Percentiles rank a stretch among this genome's conserved stretches.
Conservation (phyloP, 2,329 filamentous ascomycete genomes). For the Magnaporthiopsis rhizophila region DNA sequence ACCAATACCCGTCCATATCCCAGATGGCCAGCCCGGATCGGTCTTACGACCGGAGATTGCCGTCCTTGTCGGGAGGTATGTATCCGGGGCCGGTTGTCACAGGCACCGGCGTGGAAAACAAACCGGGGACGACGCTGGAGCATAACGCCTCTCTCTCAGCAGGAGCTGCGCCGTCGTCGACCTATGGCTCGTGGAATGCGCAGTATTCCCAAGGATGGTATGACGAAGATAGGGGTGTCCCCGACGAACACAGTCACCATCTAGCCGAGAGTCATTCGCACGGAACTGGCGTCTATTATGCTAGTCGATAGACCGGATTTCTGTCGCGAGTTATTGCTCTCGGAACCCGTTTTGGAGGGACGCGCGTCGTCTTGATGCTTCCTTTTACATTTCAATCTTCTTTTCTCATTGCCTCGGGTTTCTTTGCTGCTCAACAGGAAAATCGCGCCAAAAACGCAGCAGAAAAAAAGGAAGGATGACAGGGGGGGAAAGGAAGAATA, state of each 20-base stretch:
- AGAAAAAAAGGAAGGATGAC: not conserved
- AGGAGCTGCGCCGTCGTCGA: constrained; percentile 27
- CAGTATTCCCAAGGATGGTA: constrained; percentile 35
- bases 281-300: constrained; percentile 24
- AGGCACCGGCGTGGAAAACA: constrained; percentile 27
- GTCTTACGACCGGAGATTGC: constrained; percentile 36
- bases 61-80: constrained; percentile 30
- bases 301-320: constrained; percentile 16
- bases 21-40: constrained; percentile 23
- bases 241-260: constrained; percentile 16
- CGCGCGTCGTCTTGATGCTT: not conserved
- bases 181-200: constrained; percentile 37
- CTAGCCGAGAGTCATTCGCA: constrained; percentile 18
- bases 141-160: constrained; percentile 29
- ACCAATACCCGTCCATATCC: constrained; percentile 33
- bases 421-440: no score
- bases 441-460: no score
- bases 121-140: constrained; percentile 25
- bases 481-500: not conserved
- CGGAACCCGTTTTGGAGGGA: no score
- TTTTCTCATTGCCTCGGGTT: not conserved
- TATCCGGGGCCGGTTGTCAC: constrained; percentile 32
- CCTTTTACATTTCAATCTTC: not conserved
- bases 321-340: no score
- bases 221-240: constrained; percentile 17